Conservation (phyloP, 2,329 filamentous ascomycete species). For the Neonectria magnoliae region DNA sequence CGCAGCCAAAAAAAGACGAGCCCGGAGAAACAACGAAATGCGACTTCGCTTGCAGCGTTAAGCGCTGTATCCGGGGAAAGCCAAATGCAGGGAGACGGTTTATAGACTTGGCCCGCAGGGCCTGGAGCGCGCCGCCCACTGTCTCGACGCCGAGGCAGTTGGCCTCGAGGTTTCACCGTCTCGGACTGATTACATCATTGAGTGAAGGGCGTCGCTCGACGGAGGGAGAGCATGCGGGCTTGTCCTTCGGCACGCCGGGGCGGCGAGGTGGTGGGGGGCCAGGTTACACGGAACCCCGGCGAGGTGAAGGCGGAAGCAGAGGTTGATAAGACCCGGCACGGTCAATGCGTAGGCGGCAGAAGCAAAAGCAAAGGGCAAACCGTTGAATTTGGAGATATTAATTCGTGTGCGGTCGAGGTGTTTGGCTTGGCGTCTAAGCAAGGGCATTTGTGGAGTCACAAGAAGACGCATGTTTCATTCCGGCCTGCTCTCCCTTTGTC, state of each 20-base stretch:
- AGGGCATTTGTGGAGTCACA: slow-evolving; percentile 2
- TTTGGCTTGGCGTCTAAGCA: not conserved
- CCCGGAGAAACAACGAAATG: not conserved
- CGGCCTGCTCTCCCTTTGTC: not conserved
- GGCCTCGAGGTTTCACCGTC: slow-evolving; percentile 33
- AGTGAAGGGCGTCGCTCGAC: too few species aligned
- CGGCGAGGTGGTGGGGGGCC: slow-evolving; percentile 1
- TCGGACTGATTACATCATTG: slow-evolving; percentile 23
- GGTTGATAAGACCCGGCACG: slow-evolving; percentile 1
- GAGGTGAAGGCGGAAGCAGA: not conserved
- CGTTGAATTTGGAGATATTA: not conserved
- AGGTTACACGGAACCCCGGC: slow-evolving; percentile 11
- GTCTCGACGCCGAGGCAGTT: slow-evolving; percentile 15
- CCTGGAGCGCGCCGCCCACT: slow-evolving; percentile 12
- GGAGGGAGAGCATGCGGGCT: not conserved
- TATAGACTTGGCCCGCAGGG: slow-evolving; percentile 4
- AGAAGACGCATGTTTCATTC: not conserved
- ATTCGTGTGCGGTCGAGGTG: not conserved
- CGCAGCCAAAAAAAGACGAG: not conserved
- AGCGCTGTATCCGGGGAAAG: slow-evolving; percentile 11
- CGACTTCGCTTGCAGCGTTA: not conserved
- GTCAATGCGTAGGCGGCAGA: slow-evolving; percentile 5
- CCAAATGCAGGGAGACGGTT: not conserved
- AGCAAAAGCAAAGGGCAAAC: slow-evolving; percentile 2
- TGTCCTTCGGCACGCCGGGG: not conserved